Evolutionary conservation across 768 basidiomycete genomes (phyloP).

Genomic region (Pleurotus djamor): DNA sequence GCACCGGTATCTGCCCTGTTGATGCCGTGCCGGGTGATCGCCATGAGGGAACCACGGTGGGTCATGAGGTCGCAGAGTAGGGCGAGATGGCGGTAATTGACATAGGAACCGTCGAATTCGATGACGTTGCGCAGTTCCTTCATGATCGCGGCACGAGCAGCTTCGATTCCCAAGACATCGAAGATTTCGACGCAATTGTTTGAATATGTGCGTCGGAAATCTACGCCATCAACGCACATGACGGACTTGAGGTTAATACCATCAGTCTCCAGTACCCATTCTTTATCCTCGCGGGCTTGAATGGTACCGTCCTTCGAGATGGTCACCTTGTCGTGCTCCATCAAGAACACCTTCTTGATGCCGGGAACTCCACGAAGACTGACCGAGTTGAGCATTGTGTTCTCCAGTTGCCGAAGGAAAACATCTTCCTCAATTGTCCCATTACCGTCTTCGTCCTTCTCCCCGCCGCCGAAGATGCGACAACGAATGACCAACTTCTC

Average conservation of each 20-base stretch:
- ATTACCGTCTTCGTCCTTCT: constrained; percentile 83
- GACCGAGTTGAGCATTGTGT: constrained; percentile 95
- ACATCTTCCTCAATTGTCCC: constrained; percentile 87
- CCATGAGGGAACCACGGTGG: constrained; percentile 91
- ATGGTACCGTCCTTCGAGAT: constrained; percentile 66
- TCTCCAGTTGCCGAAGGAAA: constrained; percentile 94
- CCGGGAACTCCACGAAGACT: constrained; percentile 90
- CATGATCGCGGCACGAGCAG: constrained; percentile 91
- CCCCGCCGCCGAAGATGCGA: constrained; percentile 80
- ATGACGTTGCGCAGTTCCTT: constrained; percentile 94
- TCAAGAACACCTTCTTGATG: constrained; percentile 92
- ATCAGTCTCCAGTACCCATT: constrained; percentile 98
- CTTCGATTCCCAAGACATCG: constrained; percentile 95
- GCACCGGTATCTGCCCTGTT: constrained; percentile 99
- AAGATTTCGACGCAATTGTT: constrained; percentile 97
- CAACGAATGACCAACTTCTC: constrained; percentile 97
- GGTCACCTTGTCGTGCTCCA: constrained; percentile 78
- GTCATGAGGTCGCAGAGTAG: constrained; percentile 99
- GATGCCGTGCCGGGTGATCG: constrained; percentile 99
- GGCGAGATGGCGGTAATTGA: constrained; percentile 97
- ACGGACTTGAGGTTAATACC: constrained; percentile 95
- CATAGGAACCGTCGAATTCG: constrained; percentile 99
- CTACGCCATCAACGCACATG: constrained; percentile 94
- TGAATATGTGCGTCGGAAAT: constrained; percentile 90
- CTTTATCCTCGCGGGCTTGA: constrained; percentile 61